Evolutionary conservation across 163 green algal species (phyloP).

Genomic region (Coccomyxa subellipsoidea): DNA sequence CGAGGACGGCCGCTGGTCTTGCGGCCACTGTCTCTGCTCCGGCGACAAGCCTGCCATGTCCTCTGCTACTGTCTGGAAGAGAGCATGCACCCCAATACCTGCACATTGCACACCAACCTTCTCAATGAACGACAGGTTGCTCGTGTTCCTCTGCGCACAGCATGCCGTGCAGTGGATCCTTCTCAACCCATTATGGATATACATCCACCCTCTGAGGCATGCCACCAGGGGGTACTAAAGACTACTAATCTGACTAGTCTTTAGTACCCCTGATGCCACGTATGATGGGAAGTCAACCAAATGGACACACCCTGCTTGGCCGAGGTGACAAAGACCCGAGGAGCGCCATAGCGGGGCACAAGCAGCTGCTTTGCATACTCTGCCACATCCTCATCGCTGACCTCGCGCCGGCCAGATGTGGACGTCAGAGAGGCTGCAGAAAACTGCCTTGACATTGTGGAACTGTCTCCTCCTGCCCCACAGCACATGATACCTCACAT

Average conservation of each 20-base stretch:
- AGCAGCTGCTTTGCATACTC: not conserved
- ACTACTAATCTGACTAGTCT: no score
- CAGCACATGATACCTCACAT: not conserved
- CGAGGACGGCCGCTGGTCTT: not conserved
- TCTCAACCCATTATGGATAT: not conserved
- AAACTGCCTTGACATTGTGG: not conserved
- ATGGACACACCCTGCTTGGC: constrained; percentile 5
- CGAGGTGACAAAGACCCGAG: constrained; percentile 1
- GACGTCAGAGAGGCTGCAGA: not conserved
- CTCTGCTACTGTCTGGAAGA: constrained; percentile 4
- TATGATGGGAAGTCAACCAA: no score
- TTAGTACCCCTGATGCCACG: no score
- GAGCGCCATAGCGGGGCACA: not conserved
- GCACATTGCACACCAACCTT: not conserved
- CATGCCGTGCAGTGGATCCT: not conserved
- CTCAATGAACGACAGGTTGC: not conserved
- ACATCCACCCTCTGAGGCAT: not conserved
- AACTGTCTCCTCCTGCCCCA: not conserved
- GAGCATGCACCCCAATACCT: not conserved
- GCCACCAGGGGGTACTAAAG: no score
- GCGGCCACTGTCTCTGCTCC: not conserved
- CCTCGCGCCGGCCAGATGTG: not conserved
- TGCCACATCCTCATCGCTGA: constrained; percentile 8
- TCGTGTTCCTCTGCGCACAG: not conserved
- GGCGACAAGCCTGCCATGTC: not conserved